phyloP scores from a whole-genome alignment of 192 early-diverging fungal genomes.

The Podila clonocystis region DNA sequence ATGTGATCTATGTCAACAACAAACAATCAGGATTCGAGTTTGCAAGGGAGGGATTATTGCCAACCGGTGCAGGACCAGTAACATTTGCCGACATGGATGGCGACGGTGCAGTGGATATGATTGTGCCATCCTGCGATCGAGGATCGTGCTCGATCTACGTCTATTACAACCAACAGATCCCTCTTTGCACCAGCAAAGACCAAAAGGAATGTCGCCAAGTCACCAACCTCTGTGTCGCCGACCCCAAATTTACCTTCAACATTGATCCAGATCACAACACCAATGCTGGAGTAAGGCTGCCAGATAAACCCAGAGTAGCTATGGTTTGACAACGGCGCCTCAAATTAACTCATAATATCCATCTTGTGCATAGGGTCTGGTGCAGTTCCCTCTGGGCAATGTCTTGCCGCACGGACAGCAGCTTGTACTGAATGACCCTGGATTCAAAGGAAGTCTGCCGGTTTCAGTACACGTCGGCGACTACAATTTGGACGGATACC shows the following conservation, averaged over 20 bases:
- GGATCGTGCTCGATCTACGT: conserved; percentile 74
- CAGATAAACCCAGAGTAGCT: too few relatives aligned
- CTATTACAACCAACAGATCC: conserved; percentile 84
- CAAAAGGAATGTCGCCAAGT: conserved; percentile 69
- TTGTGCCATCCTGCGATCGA: conserved; percentile 73
- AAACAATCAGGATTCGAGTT: conserved; percentile 72
- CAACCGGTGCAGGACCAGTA: conserved; percentile 74
- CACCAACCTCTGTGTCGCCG: conserved; percentile 78
- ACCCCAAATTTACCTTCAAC: conserved; percentile 68
- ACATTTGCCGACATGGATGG: conserved; percentile 94
- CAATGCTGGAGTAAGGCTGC: conserved; percentile 39
- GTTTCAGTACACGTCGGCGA: conserved; percentile 74
- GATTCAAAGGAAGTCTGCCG: conserved; percentile 64
- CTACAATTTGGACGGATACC: conserved; percentile 91
- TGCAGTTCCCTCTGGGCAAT: conserved; percentile 47
- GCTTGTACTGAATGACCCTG: conserved; percentile 52
- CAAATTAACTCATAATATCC: background rate
- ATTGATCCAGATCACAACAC: conserved; percentile 62
- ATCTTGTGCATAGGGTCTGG: conserved; percentile 37
- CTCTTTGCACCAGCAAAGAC: conserved; percentile 69
- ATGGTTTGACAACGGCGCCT: background rate
- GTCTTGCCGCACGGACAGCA: conserved; percentile 61
- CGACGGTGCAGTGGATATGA: conserved; percentile 89
- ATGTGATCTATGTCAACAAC: conserved; percentile 83
- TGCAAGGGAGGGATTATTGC: conserved; percentile 67